These are phyloP conservation scores for Geoglossum glabrum DNA, from an alignment of 495 filamentous ascomycete species.

Conservation along the genomic window DNA sequence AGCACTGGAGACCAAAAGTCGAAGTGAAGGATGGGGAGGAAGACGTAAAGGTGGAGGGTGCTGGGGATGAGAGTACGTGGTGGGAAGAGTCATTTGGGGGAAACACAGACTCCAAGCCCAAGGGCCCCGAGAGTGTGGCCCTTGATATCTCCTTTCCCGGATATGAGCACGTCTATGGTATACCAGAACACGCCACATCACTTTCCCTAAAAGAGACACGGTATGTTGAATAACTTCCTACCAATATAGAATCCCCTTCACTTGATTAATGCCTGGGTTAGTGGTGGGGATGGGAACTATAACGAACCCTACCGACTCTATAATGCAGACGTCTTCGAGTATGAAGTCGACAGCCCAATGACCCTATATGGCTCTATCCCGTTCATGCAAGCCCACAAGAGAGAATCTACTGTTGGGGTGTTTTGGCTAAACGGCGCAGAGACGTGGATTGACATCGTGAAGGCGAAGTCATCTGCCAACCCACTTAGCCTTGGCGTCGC, in stretches of 20 bases:
- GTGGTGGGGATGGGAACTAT: conserved; percentile 56
- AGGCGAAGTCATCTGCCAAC: conserved; percentile 53
- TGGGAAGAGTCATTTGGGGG: conserved; percentile 95
- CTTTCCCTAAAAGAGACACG: conserved; percentile 77
- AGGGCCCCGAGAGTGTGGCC: conserved; percentile 71
- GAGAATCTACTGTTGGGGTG: conserved; percentile 85
- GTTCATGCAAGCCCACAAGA: conserved; percentile 90
- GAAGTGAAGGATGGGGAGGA: conserved; percentile 34
- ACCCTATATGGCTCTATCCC: conserved; percentile 94
- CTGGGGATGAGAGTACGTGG: conserved; percentile 71
- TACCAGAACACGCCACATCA: conserved; percentile 81
- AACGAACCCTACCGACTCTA: conserved; percentile 87
- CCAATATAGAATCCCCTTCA: not conserved
- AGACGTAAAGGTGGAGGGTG: conserved; percentile 16
- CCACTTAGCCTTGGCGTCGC: conserved; percentile 53
- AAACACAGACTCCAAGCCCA: conserved; percentile 82
- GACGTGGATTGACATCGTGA: conserved; percentile 90
- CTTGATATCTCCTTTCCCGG: conserved; percentile 83
- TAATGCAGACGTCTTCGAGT: conserved; percentile 94
- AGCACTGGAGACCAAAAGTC: conserved; percentile 85
- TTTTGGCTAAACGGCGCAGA: conserved; percentile 97
- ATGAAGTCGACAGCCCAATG: conserved; percentile 92
- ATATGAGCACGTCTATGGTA: conserved; percentile 84
- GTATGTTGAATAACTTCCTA: conserved; percentile 13
- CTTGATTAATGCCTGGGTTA: not conserved